Base-by-base conservation (phyloP, 148 eudicot genomes). In the Limonium bicolor region DNA sequence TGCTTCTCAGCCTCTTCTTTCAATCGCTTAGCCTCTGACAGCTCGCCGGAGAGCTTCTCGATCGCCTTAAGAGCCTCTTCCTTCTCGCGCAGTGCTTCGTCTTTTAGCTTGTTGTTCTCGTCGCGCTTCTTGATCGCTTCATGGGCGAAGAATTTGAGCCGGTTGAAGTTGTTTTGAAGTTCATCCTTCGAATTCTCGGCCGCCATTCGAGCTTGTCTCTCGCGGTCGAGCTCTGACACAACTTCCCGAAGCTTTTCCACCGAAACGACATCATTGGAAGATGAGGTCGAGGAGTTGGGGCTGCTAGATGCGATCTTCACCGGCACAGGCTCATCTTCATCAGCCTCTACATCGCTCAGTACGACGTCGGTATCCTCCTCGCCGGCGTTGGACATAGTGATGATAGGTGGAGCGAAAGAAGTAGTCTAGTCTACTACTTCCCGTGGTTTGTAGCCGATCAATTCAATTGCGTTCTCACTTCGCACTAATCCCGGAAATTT, bases 81-180 rank as follows among this genome's bases (percentile, higher is more conserved):
- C 1, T 74, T 50, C 31, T 60, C 61, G 21, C 41, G 17, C 3
- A 16, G 17, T 20, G 11, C 20, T 23, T 37, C 41, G 41, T 37
- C 41, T 0, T 23, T 20, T 23, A 16, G 17, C 42, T 68, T 51
- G 11, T 48, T 46, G 13, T 55, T 41, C 65, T 88, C 97, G 24
- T 90, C 99, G 35, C 95, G 72, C 73, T 90, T 84, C 70, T 71
- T 80, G 23, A 90, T 80, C 46, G 92, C 84, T 52, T 84, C 95
- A 2, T 81, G 99, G 6, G 93, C 76, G 5, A 84, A 64, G 9
- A 44, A 55, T 38, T 84, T 90, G 9, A 90, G 76, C 19, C 99
- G 70, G 53, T 80, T 75, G 37, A 77, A 74, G 24, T 65, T 50
- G 6, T 66, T 65, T 19, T 80, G 79, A 17, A 84, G 44, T 4